Percentiles rank a stretch among this genome's conserved stretches.
These are phyloP conservation scores for Fusarium sp. DNA, from an alignment of 2,329 filamentous ascomycete genomes.

Conservation along the genomic window DNA sequence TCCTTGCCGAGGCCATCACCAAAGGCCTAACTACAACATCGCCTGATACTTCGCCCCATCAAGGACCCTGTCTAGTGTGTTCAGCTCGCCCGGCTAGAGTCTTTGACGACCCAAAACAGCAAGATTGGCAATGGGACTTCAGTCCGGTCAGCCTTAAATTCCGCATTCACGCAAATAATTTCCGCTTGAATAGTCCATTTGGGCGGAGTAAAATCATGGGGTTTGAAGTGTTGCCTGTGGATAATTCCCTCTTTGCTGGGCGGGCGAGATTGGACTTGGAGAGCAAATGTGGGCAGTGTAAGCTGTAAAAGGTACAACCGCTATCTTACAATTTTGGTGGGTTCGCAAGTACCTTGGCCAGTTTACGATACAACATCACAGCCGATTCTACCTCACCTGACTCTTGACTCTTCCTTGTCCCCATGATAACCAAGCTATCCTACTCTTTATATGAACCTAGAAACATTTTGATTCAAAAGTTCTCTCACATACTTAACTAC, in stretches of 20 bases:
- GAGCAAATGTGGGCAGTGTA: background rate
- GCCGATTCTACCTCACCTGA: slow-evolving; percentile 16
- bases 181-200: slow-evolving; percentile 22
- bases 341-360: slow-evolving; percentile 1
- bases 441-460: background rate
- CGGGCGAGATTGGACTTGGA: background rate
- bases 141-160: slow-evolving; percentile 11
- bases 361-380: background rate
- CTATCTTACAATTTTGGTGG: fast-evolving
- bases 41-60: slow-evolving; percentile 30
- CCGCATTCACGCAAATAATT: slow-evolving; percentile 15
- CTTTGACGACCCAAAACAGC: slow-evolving; percentile 20
- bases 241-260: slow-evolving; percentile 12
- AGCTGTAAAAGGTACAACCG: background rate
- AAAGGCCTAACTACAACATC: slow-evolving; percentile 10
- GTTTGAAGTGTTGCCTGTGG: slow-evolving; percentile 3
- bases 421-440: background rate
- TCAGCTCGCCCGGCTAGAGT: slow-evolving; percentile 29
- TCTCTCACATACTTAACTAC: background rate
- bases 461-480: fast-evolving
- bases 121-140: slow-evolving; percentile 14
- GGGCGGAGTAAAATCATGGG: background rate
- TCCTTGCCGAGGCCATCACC: background rate
- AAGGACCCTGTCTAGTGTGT: slow-evolving; percentile 8
- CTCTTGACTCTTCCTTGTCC: background rate